Percentiles rank a stretch among this genome's conserved stretches.
Conservation (phyloP, 2,329 filamentous ascomycete species). For the Acephala macrosclerotiorum region DNA sequence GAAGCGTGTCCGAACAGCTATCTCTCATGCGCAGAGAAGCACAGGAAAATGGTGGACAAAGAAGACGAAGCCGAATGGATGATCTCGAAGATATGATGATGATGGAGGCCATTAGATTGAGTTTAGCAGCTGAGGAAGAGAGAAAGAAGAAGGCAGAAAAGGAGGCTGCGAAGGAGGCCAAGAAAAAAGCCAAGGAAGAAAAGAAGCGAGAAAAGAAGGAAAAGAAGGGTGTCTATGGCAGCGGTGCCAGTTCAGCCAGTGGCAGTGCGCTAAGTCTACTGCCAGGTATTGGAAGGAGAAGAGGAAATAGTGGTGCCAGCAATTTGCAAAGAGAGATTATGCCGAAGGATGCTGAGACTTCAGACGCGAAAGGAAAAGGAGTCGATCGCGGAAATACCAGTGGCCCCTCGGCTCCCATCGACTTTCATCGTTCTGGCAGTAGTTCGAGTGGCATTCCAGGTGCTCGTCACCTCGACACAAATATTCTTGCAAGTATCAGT, state of each 20-base stretch:
- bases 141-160: slow-evolving; percentile 87
- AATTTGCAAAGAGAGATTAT: slow-evolving; percentile 65
- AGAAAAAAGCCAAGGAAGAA: slow-evolving; percentile 84
- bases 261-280: slow-evolving; percentile 70
- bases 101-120: slow-evolving; percentile 92
- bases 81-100: slow-evolving; percentile 99
- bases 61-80: slow-evolving; percentile 69
- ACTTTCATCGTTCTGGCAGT: slow-evolving; percentile 29
- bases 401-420: slow-evolving; percentile 32
- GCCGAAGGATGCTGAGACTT: slow-evolving; percentile 50
- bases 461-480: slow-evolving; percentile 35
- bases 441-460: slow-evolving; percentile 34
- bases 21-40: slow-evolving; percentile 40
- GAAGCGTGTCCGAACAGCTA: slow-evolving; percentile 41
- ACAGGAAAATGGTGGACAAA: slow-evolving; percentile 41
- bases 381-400: slow-evolving; percentile 60
- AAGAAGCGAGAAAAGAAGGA: slow-evolving; percentile 67
- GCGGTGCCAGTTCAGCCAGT: slow-evolving; percentile 59
- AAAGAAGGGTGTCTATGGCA: slow-evolving; percentile 62
- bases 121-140: slow-evolving; percentile 91
- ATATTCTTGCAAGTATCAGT: slow-evolving; percentile 28
- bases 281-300: slow-evolving; percentile 54
- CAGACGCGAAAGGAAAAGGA: slow-evolving; percentile 69
- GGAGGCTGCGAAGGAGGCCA: slow-evolving; percentile 80
- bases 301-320: slow-evolving; percentile 66